Evolutionary conservation across 2,329 filamentous ascomycete genomes (phyloP).

Genomic region (Drechslerella coelobrocha): DNA sequence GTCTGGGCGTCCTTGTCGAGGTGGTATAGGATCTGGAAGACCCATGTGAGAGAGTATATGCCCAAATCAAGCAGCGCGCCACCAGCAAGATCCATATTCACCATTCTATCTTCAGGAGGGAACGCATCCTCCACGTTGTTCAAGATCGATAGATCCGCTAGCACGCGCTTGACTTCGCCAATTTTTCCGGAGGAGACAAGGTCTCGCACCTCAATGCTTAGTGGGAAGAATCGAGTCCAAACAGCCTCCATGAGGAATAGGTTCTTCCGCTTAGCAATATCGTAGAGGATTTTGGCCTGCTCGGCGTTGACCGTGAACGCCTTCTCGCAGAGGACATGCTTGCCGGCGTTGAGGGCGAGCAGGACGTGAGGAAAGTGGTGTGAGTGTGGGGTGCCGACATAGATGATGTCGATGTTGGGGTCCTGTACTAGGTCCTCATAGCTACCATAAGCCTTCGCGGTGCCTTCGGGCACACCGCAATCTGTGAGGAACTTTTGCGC

Average conservation of each 20-base stretch:
- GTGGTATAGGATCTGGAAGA: slow-evolving; percentile 88
- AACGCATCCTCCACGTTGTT: slow-evolving; percentile 68
- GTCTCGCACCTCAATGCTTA: slow-evolving; percentile 77
- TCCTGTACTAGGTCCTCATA: slow-evolving; percentile 83
- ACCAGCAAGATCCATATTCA: slow-evolving; percentile 82
- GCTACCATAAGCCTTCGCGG: slow-evolving; percentile 73
- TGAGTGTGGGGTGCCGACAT: slow-evolving; percentile 87
- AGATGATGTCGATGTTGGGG: slow-evolving; percentile 80
- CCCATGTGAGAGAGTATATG: slow-evolving; percentile 88
- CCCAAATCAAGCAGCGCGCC: slow-evolving; percentile 83
- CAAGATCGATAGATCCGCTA: slow-evolving; percentile 69
- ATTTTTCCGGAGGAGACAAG: slow-evolving; percentile 66
- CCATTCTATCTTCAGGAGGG: slow-evolving; percentile 72
- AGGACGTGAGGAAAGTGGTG: slow-evolving; percentile 92
- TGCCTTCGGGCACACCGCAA: slow-evolving; percentile 71
- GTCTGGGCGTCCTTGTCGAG: slow-evolving; percentile 72
- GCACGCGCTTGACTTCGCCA: slow-evolving; percentile 68
- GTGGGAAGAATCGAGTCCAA: slow-evolving; percentile 87
- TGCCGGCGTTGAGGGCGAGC: slow-evolving; percentile 81
- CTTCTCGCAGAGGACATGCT: slow-evolving; percentile 91
- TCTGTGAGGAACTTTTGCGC: slow-evolving; percentile 76
- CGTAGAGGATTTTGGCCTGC: slow-evolving; percentile 75
- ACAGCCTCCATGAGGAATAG: slow-evolving; percentile 85
- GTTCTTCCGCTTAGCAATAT: slow-evolving; percentile 74
- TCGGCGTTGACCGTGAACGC: slow-evolving; percentile 82